Percentiles rank a stretch among this genome's conserved stretches.
These are phyloP conservation scores for Candida ulmi DNA, from an alignment of 805 yeast genomes.

Conservation along the genomic window DNA sequence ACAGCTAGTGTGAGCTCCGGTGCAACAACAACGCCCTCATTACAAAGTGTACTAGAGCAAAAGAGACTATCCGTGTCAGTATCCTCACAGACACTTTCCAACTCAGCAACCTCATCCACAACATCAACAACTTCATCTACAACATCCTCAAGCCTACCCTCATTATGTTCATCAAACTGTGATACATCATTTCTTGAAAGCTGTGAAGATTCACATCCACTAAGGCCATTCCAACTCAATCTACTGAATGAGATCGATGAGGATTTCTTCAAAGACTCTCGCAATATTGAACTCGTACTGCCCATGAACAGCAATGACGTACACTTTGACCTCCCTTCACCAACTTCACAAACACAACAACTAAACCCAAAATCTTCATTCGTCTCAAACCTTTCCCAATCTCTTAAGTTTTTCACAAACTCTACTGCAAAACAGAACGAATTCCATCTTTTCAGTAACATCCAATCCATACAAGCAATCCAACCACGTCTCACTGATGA, in stretches of 20 bases:
- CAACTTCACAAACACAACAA: constrained; percentile 1
- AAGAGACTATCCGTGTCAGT: neutral
- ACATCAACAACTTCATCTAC: neutral
- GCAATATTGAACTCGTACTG: neutral
- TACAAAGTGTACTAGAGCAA: constrained; percentile 9
- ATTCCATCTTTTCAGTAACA: constrained; percentile 14
- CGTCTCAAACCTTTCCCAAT: constrained; percentile 20
- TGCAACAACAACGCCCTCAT: constrained; percentile 22
- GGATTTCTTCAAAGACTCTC: constrained; percentile 11
- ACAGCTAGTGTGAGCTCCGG: neutral
- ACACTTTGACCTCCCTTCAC: no score
- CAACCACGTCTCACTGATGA: constrained; percentile 25
- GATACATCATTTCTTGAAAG: constrained; percentile 11
- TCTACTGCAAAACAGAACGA: constrained; percentile 14
- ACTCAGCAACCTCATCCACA: constrained; percentile 3
- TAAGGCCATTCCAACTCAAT: constrained; percentile 6
- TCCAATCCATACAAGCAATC: neutral
- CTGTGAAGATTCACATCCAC: constrained; percentile 15
- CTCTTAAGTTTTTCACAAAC: constrained; percentile 13
- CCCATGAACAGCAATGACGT: constrained; percentile 4
- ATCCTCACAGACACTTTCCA: neutral
- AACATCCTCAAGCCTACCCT: constrained; percentile 3
- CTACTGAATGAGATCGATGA: constrained; percentile 19
- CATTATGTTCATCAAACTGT: constrained; percentile 1
- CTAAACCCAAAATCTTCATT: constrained; percentile 10